Evolutionary conservation across 345 rosid species (phyloP), one percentile per base, ranked within the genome.

Genomic region (Euphorbia peplus): DNA sequence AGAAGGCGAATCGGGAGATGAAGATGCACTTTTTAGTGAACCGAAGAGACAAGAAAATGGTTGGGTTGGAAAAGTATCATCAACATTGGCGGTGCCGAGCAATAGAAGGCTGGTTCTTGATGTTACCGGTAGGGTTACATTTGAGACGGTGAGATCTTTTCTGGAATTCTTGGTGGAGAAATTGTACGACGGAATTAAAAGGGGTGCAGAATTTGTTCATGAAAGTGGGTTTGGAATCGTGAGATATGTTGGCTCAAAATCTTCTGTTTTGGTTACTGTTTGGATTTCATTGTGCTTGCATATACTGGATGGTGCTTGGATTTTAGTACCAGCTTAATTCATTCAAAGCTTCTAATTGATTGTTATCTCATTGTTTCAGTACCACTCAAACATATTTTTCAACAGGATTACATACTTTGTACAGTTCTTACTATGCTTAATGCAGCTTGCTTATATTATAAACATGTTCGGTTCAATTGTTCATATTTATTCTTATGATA

Each of bases 21-120:
- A 76, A 41, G 73, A 76, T 30, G 71, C n/a, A 58, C 51, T 26
- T 24, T 72, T 22, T 4, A 30, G 52, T 30, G 66, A 59, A 39
- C n/a, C 41, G 26, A 30, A 73, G 28, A 21, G 44, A 59, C 76
- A 66, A 64, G 62, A 69, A 5, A 26, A 56, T 22, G 79, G 83
- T 3, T 93, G 90, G 93, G 67, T 83, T 19, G 70, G 77, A 18
- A 85, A 85, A 66, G 77, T 88, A 5, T 84, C 95, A 12, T 84
- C 88, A 3, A 82, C 91, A 15, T 39, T 89, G 66, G 78, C 90
- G 0, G 79, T 83, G 70, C 96, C 96, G 3, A 82, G 83, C 69
- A 93, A 88, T 69, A 83, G 87, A 76, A 85, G 70, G 73, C 83
- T 89, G 12, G 82, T 88, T 64, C 87, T 93, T 67, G 96, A 87